Conservation (phyloP, 768 basidiomycete genomes). For the Phylloporus arenicola region DNA sequence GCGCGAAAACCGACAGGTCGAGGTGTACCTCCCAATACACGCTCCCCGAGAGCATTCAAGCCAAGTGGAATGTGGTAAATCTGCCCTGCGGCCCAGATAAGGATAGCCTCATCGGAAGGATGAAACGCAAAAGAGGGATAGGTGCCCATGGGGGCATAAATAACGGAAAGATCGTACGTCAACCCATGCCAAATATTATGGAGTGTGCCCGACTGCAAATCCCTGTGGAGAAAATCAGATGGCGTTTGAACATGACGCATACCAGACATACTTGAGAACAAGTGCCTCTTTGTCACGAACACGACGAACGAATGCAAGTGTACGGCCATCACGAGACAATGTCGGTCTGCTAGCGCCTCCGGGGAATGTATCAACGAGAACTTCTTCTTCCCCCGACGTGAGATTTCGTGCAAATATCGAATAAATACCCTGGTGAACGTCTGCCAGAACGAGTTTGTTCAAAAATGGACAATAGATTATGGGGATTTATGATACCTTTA, state of each 20-base stretch:
- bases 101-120: constrained; percentile 32
- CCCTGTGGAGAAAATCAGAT: constrained; percentile 36
- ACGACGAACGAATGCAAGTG: constrained; percentile 69
- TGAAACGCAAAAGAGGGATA: constrained; percentile 69
- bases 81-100: constrained; percentile 73
- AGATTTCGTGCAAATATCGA: constrained; percentile 64
- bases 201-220: constrained; percentile 60
- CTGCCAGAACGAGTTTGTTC: constrained; percentile 29
- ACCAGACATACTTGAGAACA: constrained; percentile 54
- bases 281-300: constrained; percentile 69
- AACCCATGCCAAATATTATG: constrained; percentile 64
- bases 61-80: constrained; percentile 57
- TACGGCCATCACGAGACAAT: constrained; percentile 60
- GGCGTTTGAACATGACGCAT: not conserved
- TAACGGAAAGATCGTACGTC: constrained; percentile 55
- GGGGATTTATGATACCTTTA: constrained; percentile 45
- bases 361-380: constrained; percentile 50
- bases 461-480: not conserved
- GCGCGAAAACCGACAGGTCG: constrained; percentile 54
- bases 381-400: constrained; percentile 47
- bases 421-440: constrained; percentile 66
- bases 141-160: constrained; percentile 75
- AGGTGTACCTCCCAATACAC: constrained; percentile 36
- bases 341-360: constrained; percentile 74
- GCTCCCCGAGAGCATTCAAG: constrained; percentile 41